These are phyloP conservation scores for Leishmania turanica DNA, from an alignment of 208 protist species.

Conservation along the genomic window DNA sequence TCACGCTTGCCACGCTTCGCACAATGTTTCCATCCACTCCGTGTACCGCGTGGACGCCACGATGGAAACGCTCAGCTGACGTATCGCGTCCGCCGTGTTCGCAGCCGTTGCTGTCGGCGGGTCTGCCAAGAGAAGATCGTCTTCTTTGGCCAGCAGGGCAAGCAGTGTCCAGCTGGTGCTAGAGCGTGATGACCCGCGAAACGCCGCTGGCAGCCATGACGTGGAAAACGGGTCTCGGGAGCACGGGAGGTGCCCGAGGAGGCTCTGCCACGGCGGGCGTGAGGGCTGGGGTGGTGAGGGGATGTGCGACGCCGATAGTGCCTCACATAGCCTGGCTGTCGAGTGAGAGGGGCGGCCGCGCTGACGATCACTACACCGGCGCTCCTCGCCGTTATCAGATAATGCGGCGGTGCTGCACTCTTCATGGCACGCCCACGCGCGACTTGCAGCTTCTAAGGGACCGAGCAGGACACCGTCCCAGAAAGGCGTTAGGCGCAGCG, in stretches of 20 bases:
- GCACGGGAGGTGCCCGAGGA: slow-evolving; percentile 25
- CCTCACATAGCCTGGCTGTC: not conserved
- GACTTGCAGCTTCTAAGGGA: slow-evolving; percentile 19
- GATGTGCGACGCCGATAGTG: not conserved
- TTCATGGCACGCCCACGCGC: slow-evolving; percentile 3
- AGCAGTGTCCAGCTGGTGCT: not conserved
- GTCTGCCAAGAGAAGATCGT: slow-evolving; percentile 6
- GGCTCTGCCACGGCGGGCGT: slow-evolving; percentile 1
- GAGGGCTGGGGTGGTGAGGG: not conserved
- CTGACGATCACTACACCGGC: not conserved
- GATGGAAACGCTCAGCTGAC: slow-evolving; percentile 11
- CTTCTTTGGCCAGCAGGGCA: slow-evolving; percentile 21
- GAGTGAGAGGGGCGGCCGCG: not conserved
- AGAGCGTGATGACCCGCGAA: not conserved
- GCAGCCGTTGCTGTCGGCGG: not conserved
- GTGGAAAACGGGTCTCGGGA: slow-evolving; percentile 10
- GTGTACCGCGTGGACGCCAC: slow-evolving; percentile 17
- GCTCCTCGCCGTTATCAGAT: not conserved
- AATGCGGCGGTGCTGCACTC: not conserved
- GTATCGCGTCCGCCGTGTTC: not conserved
- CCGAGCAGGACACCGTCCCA: slow-evolving; percentile 16
- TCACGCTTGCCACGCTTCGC: slow-evolving; percentile 10
- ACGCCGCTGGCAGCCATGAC: slow-evolving; percentile 16
- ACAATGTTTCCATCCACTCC: slow-evolving; percentile 15
- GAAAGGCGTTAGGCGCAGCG: slow-evolving; percentile 14